Conservation (phyloP, 1,139 yeast species). For the Magnusiomyces tetraspermus region DNA sequence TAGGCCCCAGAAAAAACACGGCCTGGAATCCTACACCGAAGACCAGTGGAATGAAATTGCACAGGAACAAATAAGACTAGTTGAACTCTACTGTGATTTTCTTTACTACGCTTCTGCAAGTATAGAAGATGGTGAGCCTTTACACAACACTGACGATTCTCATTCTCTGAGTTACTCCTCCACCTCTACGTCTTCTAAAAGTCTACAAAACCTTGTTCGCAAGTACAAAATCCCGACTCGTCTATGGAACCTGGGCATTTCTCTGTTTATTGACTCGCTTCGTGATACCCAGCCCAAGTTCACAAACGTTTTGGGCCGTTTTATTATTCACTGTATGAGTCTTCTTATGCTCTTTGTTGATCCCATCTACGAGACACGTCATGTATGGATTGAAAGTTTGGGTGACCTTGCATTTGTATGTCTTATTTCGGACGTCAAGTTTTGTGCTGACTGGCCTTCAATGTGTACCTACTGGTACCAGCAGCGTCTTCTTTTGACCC, state of each 20-base stretch:
- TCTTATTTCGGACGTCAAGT: conserved; percentile 20
- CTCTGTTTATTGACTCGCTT: conserved; percentile 25
- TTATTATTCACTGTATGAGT: conserved; percentile 24
- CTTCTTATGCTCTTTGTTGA: conserved; percentile 27
- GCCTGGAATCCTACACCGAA: conserved; percentile 1
- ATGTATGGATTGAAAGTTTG: conserved; percentile 30
- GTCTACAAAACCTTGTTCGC: conserved; percentile 19
- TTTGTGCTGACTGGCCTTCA: conserved; percentile 25
- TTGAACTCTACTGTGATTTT: conserved; percentile 10
- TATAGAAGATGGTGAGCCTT: neutral
- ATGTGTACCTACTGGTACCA: conserved; percentile 29
- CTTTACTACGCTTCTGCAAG: conserved; percentile 8
- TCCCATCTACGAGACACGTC: conserved; percentile 26
- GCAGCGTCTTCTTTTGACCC: conserved; percentile 24
- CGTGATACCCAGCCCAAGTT: conserved; percentile 22
- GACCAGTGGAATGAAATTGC: conserved; percentile 10
- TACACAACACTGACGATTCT: neutral
- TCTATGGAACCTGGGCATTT: conserved; percentile 30
- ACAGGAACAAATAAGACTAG: conserved; percentile 7
- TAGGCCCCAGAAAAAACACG: too few relatives aligned
- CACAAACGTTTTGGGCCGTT: conserved; percentile 22
- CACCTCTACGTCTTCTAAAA: neutral
- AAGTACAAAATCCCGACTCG: conserved; percentile 28
- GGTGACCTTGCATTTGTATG: conserved; percentile 30
- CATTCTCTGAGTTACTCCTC: neutral